A percentile compares a stretch with the other conserved stretches of the same genome.
Evolutionary conservation across 2,329 filamentous ascomycete species (phyloP).

Genomic region (Ambrosiella beaveri): DNA sequence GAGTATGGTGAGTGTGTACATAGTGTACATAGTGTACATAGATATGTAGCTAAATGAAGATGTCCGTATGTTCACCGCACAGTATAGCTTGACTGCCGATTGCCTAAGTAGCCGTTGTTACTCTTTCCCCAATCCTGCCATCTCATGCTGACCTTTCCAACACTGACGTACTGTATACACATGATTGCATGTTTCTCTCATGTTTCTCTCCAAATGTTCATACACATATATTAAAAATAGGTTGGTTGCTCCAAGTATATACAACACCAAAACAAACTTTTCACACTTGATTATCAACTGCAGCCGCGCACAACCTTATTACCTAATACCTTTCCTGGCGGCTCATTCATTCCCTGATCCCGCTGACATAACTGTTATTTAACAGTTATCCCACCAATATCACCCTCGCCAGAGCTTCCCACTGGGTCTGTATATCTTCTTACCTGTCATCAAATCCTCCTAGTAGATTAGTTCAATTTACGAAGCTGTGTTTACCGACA

Average conservation of each 20-base stretch:
- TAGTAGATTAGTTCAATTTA: not conserved
- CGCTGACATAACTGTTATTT: slow-evolving; percentile 2
- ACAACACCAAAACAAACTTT: not conserved
- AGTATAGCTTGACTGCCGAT: not conserved
- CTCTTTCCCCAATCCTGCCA: slow-evolving; percentile 1
- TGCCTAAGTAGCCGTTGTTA: not conserved
- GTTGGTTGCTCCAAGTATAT: too few relatives aligned
- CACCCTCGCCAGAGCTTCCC: not conserved
- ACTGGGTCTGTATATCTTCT: not conserved
- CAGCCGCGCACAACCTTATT: not conserved
- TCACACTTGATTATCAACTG: not conserved
- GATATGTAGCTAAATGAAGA: too few relatives aligned
- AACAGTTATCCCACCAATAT: slow-evolving; percentile 3
- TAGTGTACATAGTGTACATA: too few relatives aligned
- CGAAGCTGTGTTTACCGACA: too few relatives aligned
- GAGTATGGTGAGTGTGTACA: too few relatives aligned
- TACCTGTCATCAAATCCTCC: not conserved
- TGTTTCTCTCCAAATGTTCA: too few relatives aligned
- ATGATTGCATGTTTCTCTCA: too few relatives aligned
- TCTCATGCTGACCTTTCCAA: not conserved
- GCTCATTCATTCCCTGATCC: not conserved
- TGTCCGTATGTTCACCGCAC: not conserved
- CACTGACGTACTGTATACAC: not conserved
- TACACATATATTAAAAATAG: too few relatives aligned
- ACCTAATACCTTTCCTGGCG: not conserved